Evolutionary conservation across 345 rosid genomes (phyloP).

Genomic region (Eutrema yunnanense): DNA sequence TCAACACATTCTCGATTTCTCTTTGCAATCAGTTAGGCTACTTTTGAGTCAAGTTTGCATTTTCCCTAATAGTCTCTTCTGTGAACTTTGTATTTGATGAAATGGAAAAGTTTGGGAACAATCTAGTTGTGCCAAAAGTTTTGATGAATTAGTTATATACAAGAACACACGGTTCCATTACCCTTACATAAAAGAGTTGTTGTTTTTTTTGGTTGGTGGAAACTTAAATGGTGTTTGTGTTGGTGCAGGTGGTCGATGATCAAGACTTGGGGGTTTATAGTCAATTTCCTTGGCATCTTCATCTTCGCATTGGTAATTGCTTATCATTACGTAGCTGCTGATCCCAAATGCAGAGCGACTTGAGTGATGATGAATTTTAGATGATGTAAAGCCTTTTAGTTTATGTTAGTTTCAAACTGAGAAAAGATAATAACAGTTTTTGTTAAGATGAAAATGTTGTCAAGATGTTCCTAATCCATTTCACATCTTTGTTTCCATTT

Average conservation of each 20-base stretch:
- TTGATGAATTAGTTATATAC: too few relatives aligned
- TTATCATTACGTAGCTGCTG: constrained; percentile 84
- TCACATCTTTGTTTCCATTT: background rate
- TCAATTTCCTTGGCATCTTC: constrained; percentile 76
- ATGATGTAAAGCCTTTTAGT: background rate
- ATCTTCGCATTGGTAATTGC: constrained; percentile 68
- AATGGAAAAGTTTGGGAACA: too few relatives aligned
- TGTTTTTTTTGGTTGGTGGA: background rate
- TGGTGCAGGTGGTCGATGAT: constrained; percentile 81
- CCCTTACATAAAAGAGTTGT: background rate
- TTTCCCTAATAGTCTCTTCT: background rate
- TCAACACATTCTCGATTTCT: too few relatives aligned
- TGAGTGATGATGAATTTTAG: constrained; percentile 12
- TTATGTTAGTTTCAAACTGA: constrained; percentile 5
- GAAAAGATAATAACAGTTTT: background rate
- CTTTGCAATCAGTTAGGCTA: background rate
- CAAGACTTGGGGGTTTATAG: constrained; percentile 69
- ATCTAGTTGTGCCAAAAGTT: too few relatives aligned
- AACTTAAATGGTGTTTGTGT: constrained; percentile 10
- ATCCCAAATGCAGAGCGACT: constrained; percentile 71
- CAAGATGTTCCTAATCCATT: background rate
- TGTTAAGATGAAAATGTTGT: background rate
- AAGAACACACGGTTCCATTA: background rate
- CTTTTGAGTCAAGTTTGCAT: background rate
- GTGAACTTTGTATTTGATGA: too few relatives aligned